Conservation (phyloP, 495 filamentous ascomycete species). For the Cryomyces minteri region DNA sequence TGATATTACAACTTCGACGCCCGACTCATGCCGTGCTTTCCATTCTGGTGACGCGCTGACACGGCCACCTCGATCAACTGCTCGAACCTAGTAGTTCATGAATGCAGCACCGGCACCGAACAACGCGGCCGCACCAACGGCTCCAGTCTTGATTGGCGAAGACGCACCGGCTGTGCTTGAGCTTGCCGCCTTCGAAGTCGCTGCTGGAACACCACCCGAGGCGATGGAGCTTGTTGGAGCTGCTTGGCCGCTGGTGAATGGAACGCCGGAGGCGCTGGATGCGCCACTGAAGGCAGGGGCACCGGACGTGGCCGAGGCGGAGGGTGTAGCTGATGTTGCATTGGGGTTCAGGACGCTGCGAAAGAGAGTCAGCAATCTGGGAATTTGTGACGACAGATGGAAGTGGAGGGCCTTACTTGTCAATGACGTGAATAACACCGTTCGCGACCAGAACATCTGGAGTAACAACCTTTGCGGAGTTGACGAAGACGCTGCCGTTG, state of each 20-base stretch:
- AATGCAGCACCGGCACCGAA: constrained; percentile 22
- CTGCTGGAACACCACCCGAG: constrained; percentile 6
- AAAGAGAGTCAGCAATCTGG: not conserved
- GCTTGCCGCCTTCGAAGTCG: not conserved
- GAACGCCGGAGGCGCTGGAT: constrained; percentile 14
- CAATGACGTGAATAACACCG: constrained; percentile 50
- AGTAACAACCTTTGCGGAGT: constrained; percentile 33
- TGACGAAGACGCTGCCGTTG: constrained; percentile 33
- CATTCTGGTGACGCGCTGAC: too few relatives aligned
- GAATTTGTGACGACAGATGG: not conserved
- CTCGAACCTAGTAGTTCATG: constrained; percentile 6
- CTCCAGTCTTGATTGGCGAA: constrained; percentile 16
- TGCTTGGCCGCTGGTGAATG: constrained; percentile 19
- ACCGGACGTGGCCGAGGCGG: constrained; percentile 25
- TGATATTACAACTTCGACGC: too few relatives aligned
- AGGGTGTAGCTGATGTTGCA: constrained; percentile 27
- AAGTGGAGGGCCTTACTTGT: constrained; percentile 20
- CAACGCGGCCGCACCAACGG: constrained; percentile 21
- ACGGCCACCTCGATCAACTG: not conserved
- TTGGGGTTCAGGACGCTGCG: constrained; percentile 42
- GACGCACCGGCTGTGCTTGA: constrained; percentile 1
- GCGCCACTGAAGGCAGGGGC: constrained; percentile 33
- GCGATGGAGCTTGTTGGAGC: constrained; percentile 10
- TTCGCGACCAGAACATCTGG: constrained; percentile 43
- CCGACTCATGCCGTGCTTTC: too few relatives aligned